Percentiles rank a stretch among this genome's conserved stretches.
Conservation (phyloP, 2,329 filamentous ascomycete genomes). For the Trichoderma atroviride region DNA sequence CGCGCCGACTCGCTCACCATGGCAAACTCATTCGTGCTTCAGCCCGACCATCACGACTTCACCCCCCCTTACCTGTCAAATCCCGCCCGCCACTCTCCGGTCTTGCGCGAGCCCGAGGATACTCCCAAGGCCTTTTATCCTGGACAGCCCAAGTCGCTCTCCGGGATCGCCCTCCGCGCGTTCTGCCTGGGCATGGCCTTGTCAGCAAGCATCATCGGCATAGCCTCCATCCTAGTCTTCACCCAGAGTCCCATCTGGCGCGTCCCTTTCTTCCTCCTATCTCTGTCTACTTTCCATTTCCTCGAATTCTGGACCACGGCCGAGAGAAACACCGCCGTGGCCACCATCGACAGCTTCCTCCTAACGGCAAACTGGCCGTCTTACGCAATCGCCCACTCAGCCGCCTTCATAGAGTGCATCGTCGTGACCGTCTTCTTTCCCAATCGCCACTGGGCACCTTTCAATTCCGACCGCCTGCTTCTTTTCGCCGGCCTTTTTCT, state of each 20-base stretch:
- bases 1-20: background rate
- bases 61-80: too few relatives aligned
- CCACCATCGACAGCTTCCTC: conserved; percentile 76
- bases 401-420: conserved; percentile 73
- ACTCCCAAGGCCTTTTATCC: conserved; percentile 44
- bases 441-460: conserved; percentile 48
- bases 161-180: conserved; percentile 61
- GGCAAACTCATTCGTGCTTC: conserved; percentile 15
- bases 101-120: conserved; percentile 10
- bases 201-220: conserved; percentile 40
- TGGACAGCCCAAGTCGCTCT: conserved; percentile 57
- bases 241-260: conserved; percentile 59
- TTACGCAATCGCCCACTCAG: conserved; percentile 80
- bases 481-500: conserved; percentile 63
- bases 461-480: conserved; percentile 46
- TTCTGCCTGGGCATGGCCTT: conserved; percentile 55
- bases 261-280: conserved; percentile 65
- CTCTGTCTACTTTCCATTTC: conserved; percentile 85
- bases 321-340: conserved; percentile 74
- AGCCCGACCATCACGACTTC: conserved; percentile 1
- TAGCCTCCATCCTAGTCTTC: conserved; percentile 39
- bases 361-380: conserved; percentile 80
- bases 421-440: conserved; percentile 62
- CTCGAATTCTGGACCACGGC: conserved; percentile 95
- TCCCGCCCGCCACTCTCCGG: background rate